Percentiles rank a stretch among this genome's conserved stretches.
phyloP scores from a whole-genome alignment of 1,139 yeast genomes.

The Pichia sp. region DNA sequence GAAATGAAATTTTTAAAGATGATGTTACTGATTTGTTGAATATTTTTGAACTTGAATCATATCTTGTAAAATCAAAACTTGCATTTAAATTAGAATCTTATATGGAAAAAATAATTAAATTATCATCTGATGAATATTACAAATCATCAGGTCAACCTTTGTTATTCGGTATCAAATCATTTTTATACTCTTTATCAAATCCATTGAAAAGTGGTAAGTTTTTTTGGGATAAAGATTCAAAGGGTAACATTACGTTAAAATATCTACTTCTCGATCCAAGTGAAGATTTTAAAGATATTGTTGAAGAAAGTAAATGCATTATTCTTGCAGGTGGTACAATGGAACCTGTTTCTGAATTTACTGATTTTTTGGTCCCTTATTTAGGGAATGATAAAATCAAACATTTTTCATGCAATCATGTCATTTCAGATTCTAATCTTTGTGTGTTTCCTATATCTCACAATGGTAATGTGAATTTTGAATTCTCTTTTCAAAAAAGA shows the following conservation, averaged over 20 bases:
- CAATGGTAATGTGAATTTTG: conserved; percentile 34
- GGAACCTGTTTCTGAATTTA: conserved; percentile 80
- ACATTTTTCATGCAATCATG: conserved; percentile 74
- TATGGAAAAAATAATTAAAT: conserved; percentile 35
- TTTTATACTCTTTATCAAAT: conserved; percentile 60
- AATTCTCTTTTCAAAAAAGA: conserved; percentile 67
- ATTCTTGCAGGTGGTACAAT: conserved; percentile 93
- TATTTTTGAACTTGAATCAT: conserved; percentile 59
- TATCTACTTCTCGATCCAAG: conserved; percentile 83
- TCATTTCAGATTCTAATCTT: conserved; percentile 67
- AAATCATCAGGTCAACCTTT: conserved; percentile 43
- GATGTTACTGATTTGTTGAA: conserved; percentile 70
- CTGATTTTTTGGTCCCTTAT: conserved; percentile 60
- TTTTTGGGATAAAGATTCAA: conserved; percentile 50
- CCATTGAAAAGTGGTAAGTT: conserved; percentile 80
- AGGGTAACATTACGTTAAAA: conserved; percentile 38
- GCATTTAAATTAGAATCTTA: conserved; percentile 82
- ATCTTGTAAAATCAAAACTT: conserved; percentile 61
- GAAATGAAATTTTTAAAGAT: conserved; percentile 48
- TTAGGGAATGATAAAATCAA: conserved; percentile 38
- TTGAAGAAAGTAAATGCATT: conserved; percentile 63
- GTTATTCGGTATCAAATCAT: conserved; percentile 59
- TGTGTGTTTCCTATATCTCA: conserved; percentile 48
- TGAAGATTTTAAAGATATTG: conserved; percentile 57
- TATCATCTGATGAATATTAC: conserved; percentile 14